A percentile compares a stretch with the other conserved stretches of the same genome.
Evolutionary conservation across 331 rosid species (phyloP).

Genomic region (Erythrophleum ivorense): DNA sequence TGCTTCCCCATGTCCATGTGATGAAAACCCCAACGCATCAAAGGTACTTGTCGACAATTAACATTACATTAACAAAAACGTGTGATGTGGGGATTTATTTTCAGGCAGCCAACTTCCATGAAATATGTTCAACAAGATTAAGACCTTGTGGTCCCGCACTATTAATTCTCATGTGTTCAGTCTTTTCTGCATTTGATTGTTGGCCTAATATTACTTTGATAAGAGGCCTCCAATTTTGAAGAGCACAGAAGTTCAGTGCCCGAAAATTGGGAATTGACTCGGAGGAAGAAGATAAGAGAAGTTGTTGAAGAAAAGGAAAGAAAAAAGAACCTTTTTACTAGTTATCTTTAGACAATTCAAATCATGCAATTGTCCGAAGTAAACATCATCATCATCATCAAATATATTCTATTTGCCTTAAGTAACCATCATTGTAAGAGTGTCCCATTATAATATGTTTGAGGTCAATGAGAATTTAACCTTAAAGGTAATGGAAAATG

Average conservation of each 20-base stretch:
- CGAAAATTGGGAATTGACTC: not conserved
- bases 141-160: not conserved
- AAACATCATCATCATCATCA: constrained; percentile 4
- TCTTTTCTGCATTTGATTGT: constrained; percentile 12
- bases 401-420: constrained; percentile 11
- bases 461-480: constrained; percentile 27
- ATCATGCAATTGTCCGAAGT: not conserved
- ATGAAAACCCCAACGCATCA: constrained; percentile 32
- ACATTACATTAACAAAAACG: constrained; percentile 4
- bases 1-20: constrained; percentile 33
- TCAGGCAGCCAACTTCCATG: constrained; percentile 23
- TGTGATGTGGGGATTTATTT: not conserved
- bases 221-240: constrained; percentile 19
- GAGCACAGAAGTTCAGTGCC: not conserved
- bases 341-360: not conserved
- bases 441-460: not conserved
- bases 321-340: not conserved
- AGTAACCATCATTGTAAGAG: constrained; percentile 33
- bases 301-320: not conserved
- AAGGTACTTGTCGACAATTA: constrained; percentile 25
- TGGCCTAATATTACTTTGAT: not conserved
- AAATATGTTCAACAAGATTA: not conserved
- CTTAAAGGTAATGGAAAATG: not conserved
- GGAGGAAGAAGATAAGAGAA: not conserved
- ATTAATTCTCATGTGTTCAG: constrained; percentile 5